Conservation (phyloP, 768 basidiomycete species). For the Boletus barrowsii region DNA sequence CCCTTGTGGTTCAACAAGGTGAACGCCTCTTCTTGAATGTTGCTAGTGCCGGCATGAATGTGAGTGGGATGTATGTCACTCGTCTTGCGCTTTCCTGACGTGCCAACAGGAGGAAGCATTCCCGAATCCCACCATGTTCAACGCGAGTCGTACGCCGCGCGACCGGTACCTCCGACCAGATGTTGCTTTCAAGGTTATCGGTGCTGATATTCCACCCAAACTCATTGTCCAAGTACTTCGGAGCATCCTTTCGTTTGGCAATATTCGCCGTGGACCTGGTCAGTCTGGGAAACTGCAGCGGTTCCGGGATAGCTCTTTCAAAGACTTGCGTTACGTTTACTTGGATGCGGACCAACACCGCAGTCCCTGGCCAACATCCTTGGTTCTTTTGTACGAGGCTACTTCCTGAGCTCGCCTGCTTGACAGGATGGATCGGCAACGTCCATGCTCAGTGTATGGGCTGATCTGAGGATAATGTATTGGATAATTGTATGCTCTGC, state of each 20-base stretch:
- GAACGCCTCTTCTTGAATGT: constrained; percentile 65
- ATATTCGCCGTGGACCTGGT: constrained; percentile 64
- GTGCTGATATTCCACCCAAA: constrained; percentile 56
- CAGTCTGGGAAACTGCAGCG: constrained; percentile 62
- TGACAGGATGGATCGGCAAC: constrained; percentile 11
- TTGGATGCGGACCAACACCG: constrained; percentile 48
- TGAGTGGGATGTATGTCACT: constrained; percentile 33
- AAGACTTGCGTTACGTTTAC: constrained; percentile 53
- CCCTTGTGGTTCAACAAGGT: constrained; percentile 41
- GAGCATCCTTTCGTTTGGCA: constrained; percentile 55
- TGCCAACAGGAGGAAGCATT: constrained; percentile 47
- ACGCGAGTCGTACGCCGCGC: constrained; percentile 41
- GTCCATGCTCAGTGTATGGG: not conserved
- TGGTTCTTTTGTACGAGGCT: constrained; percentile 49
- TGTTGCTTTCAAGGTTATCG: constrained; percentile 45
- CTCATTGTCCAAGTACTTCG: constrained; percentile 62
- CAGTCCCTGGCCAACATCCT: constrained; percentile 64
- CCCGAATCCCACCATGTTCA: constrained; percentile 42
- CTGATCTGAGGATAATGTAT: constrained; percentile 2
- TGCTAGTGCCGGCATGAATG: constrained; percentile 52
- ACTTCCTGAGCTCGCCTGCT: constrained; percentile 7
- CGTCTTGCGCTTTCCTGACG: not conserved
- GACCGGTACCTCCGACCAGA: constrained; percentile 50
- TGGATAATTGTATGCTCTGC: not conserved
- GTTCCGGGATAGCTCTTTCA: constrained; percentile 48